phyloP scores from a whole-genome alignment of 768 basidiomycete genomes.

The Termitomyces sp. region DNA sequence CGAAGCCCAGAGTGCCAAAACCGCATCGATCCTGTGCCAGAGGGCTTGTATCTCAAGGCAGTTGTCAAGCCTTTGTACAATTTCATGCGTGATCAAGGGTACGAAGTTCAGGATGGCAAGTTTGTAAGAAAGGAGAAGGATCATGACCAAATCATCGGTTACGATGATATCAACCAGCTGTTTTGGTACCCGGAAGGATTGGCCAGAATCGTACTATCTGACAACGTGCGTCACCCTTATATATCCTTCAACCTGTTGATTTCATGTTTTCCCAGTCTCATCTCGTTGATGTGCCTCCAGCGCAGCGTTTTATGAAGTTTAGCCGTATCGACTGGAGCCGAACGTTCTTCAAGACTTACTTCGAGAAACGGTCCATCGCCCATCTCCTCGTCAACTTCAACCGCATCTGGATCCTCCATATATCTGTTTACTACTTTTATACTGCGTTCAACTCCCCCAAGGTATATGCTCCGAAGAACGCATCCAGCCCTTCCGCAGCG shows the following conservation, averaged over 20 bases:
- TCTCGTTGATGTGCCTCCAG: constrained; percentile 85
- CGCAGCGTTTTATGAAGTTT: constrained; percentile 92
- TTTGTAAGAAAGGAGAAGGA: constrained; percentile 93
- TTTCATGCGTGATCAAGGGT: constrained; percentile 96
- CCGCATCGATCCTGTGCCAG: constrained; percentile 86
- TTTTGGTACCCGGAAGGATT: constrained; percentile 99
- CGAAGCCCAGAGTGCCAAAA: constrained; percentile 98
- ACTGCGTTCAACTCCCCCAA: constrained; percentile 96
- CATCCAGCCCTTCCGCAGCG: constrained; percentile 67
- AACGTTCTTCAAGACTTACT: constrained; percentile 99
- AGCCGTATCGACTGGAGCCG: constrained; percentile 90
- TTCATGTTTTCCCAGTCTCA: constrained; percentile 56
- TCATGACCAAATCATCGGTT: constrained; percentile 96
- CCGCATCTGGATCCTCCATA: constrained; percentile 96
- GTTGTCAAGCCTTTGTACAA: constrained; percentile 94
- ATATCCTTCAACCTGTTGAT: not conserved
- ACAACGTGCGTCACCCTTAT: constrained; percentile 60
- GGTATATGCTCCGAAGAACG: constrained; percentile 76
- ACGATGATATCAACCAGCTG: constrained; percentile 98
- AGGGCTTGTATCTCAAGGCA: constrained; percentile 88
- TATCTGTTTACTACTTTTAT: constrained; percentile 94
- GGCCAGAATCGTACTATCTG: constrained; percentile 83
- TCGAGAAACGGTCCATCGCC: constrained; percentile 88
- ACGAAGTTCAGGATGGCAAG: constrained; percentile 93
- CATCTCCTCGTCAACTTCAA: constrained; percentile 99